phyloP scores from a whole-genome alignment of 2,329 filamentous ascomycete species.

The Phialocephala sp. region DNA sequence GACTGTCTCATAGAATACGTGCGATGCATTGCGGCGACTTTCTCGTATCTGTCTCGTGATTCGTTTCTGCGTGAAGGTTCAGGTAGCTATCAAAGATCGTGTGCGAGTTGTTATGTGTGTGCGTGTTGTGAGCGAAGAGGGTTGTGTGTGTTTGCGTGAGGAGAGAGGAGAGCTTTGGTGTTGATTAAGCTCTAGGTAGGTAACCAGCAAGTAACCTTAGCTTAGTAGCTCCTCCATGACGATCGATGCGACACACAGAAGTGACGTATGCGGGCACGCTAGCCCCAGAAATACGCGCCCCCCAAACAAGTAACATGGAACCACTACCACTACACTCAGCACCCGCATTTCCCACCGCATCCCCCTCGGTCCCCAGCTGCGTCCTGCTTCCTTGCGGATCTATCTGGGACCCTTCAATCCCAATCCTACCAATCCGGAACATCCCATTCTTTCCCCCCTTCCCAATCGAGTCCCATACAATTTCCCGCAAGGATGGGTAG shows the following conservation, averaged over 20 bases:
- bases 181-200: slow-evolving; percentile 1
- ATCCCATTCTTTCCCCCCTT: no score
- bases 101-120: not conserved
- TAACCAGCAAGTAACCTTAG: slow-evolving; percentile 6
- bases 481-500: no score
- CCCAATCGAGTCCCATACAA: no score
- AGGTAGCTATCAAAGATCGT: not conserved
- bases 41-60: not conserved
- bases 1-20: slow-evolving; percentile 99
- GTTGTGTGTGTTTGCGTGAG: not conserved
- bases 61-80: not conserved
- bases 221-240: slow-evolving; percentile 18
- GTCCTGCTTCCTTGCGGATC: not conserved
- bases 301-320: not conserved
- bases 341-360: not conserved
- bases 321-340: not conserved
- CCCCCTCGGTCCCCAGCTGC: not conserved
- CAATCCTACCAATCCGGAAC: no score
- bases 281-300: not conserved
- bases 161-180: slow-evolving; percentile 5
- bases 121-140: not conserved
- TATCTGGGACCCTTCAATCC: no score
- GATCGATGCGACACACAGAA: slow-evolving; percentile 17
- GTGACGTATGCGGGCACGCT: slow-evolving; percentile 20
- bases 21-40: slow-evolving; percentile 76